Conservation (phyloP, 352 stramenopile species). For the Pythium dissotocum region DNA sequence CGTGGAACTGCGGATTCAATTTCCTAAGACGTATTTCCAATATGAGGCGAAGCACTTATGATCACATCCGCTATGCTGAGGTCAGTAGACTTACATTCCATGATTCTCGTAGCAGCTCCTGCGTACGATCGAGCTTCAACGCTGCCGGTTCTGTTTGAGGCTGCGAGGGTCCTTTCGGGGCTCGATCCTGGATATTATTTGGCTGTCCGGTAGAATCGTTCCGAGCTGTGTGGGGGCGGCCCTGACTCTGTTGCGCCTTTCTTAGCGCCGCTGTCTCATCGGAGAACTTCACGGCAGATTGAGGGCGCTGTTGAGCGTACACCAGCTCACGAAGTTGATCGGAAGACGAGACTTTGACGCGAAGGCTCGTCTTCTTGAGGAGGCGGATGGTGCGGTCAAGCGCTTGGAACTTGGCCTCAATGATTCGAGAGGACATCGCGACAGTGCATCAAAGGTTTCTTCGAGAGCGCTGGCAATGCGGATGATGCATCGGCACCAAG, state of each 20-base stretch:
- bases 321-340: slow-evolving; percentile 55
- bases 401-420: slow-evolving; percentile 67
- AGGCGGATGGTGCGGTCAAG: slow-evolving; percentile 54
- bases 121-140: background rate
- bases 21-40: background rate
- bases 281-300: background rate
- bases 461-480: no score
- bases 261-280: background rate
- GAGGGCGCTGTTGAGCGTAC: slow-evolving; percentile 27
- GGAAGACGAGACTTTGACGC: slow-evolving; percentile 39
- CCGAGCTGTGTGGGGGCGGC: slow-evolving; percentile 3
- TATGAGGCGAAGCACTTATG: no score
- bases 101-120: background rate
- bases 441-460: no score
- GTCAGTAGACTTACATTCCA: slow-evolving; percentile 1
- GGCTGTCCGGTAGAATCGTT: background rate
- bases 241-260: background rate
- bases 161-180: background rate
- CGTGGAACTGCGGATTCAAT: background rate
- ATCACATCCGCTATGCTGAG: background rate
- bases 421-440: slow-evolving; percentile 59
- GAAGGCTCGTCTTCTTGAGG: slow-evolving; percentile 34
- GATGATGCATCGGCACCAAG: no score
- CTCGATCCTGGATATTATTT: background rate
- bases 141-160: background rate